Evolutionary conservation across 257 asterid genomes (phyloP).

Genomic region (Catharanthus roseus): DNA sequence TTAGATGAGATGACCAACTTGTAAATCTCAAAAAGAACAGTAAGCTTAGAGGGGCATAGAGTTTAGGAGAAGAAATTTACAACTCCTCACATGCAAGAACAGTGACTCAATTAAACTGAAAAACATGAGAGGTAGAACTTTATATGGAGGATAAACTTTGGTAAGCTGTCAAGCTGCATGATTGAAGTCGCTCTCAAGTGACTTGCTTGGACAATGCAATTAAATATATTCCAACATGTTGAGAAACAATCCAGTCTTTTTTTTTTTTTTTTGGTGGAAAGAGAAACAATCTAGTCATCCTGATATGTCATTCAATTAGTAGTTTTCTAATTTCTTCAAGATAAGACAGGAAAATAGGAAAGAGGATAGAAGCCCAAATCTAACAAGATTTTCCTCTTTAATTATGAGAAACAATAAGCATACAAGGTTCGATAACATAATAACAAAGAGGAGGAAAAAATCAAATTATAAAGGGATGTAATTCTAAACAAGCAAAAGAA

Average conservation of each 20-base stretch:
- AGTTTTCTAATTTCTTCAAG: not conserved
- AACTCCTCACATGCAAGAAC: not conserved
- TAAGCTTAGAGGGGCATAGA: not conserved
- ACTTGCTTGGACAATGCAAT: not conserved
- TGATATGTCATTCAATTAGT: not conserved
- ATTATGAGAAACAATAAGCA: not conserved
- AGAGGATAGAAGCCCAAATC: not conserved
- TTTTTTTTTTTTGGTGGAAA: no score
- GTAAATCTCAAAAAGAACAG: not conserved
- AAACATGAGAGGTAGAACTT: not conserved
- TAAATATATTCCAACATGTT: not conserved
- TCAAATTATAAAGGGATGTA: not conserved
- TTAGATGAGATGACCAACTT: slow-evolving; percentile 13
- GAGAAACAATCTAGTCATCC: not conserved
- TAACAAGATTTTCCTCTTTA: not conserved
- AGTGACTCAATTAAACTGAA: not conserved
- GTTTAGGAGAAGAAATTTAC: not conserved
- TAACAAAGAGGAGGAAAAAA: not conserved
- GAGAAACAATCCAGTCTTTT: not conserved
- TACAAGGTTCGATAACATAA: not conserved
- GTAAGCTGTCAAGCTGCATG: not conserved
- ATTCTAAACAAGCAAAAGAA: not conserved
- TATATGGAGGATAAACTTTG: not conserved
- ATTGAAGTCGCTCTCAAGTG: not conserved
- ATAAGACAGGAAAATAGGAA: not conserved